phyloP scores from a whole-genome alignment of 306 rosid genomes.

The Vicia faba region DNA sequence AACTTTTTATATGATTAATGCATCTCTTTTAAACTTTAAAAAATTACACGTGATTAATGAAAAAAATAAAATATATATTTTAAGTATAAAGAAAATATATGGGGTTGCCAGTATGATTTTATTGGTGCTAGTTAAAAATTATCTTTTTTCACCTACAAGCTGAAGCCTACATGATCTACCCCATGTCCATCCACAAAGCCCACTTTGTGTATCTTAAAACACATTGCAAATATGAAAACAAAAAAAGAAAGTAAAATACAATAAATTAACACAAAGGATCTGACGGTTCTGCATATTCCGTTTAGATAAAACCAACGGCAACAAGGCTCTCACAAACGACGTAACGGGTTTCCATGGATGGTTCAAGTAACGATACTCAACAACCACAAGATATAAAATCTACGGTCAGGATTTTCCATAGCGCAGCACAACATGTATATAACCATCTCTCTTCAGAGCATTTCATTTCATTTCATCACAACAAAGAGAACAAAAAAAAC shows the following conservation, averaged over 20 bases:
- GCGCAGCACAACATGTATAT: conserved; percentile 50
- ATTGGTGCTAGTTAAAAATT: too few species aligned
- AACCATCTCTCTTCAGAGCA: conserved; percentile 49
- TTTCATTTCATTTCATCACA: conserved; percentile 18
- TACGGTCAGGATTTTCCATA: conserved; percentile 41
- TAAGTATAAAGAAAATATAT: too few species aligned
- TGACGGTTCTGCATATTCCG: conserved; percentile 58
- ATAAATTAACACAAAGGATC: conserved; percentile 12
- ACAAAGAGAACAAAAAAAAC: conserved; percentile 23
- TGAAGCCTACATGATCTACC: conserved; percentile 17
- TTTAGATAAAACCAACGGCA: conserved; percentile 22
- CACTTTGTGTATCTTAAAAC: too few species aligned
- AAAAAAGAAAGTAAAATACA: too few species aligned
- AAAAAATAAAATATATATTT: too few species aligned
- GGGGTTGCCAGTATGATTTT: too few species aligned
- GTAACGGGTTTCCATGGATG: conserved; percentile 51
- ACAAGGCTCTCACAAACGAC: conserved; percentile 15
- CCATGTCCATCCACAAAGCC: too few species aligned
- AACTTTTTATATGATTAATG: too few species aligned
- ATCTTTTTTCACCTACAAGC: too few species aligned
- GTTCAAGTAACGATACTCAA: conserved; percentile 7
- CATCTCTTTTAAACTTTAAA: too few species aligned
- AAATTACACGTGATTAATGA: too few species aligned
- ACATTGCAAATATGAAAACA: too few species aligned
- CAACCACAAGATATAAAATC: conserved; percentile 52